Percentiles rank a stretch among this genome's conserved stretches.
phyloP scores from a whole-genome alignment of 2,329 filamentous ascomycete genomes.

The Aspergillus novofumigatus region DNA sequence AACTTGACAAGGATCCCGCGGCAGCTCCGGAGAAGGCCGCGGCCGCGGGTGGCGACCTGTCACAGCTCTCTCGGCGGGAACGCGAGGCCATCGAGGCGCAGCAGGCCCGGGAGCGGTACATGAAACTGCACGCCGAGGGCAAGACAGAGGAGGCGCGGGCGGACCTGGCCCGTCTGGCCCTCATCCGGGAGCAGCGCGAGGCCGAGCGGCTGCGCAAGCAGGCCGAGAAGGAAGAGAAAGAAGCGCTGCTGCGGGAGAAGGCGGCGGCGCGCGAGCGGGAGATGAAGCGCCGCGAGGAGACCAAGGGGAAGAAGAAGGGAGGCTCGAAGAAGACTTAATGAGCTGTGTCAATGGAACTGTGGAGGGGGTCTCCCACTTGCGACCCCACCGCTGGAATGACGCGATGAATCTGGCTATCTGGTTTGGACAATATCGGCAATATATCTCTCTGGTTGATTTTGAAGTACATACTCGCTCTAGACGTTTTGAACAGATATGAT shows the following conservation, averaged over 20 bases:
- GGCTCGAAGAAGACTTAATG: conserved; percentile 17
- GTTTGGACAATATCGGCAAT: not conserved
- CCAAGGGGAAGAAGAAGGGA: conserved; percentile 34
- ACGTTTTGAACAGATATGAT: not conserved
- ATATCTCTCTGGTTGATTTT: not conserved
- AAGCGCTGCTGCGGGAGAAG: conserved; percentile 36
- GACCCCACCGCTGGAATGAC: not conserved
- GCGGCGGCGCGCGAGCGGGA: conserved; percentile 36
- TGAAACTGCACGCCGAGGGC: conserved; percentile 86
- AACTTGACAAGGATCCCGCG: conserved; percentile 62
- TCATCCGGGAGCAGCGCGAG: conserved; percentile 82
- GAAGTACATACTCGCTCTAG: not conserved
- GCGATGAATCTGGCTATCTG: not conserved
- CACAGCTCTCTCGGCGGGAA: conserved; percentile 63
- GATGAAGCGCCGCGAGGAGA: conserved; percentile 37
- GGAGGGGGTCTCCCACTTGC: not conserved
- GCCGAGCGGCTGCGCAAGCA: conserved; percentile 78
- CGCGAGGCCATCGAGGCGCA: conserved; percentile 79
- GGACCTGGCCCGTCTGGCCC: conserved; percentile 75
- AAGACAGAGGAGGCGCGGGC: conserved; percentile 95
- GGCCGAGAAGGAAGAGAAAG: conserved; percentile 60
- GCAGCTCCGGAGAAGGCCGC: conserved; percentile 35
- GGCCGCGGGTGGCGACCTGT: conserved; percentile 36
- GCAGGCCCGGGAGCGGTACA: conserved; percentile 83
- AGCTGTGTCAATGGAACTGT: too few species aligned